phyloP scores from a whole-genome alignment of 2,329 filamentous ascomycete species.

The Colletotrichum sp. region DNA sequence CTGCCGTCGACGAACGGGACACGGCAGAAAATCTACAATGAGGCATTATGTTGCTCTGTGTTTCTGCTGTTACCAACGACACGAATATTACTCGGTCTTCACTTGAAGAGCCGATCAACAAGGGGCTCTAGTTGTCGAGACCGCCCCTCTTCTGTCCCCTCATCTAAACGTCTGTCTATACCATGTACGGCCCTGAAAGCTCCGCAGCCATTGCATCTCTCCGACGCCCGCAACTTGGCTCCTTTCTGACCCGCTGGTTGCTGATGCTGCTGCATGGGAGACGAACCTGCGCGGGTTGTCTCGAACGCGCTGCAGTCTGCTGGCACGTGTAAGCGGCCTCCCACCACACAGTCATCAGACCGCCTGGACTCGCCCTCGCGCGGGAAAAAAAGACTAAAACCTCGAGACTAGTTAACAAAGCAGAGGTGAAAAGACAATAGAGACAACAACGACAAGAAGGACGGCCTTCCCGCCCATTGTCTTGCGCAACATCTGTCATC shows the following conservation, averaged over 20 bases:
- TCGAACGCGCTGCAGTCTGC: neutral
- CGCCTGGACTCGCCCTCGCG: neutral
- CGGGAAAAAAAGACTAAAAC: neutral
- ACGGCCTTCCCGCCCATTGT: neutral
- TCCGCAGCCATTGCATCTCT: neutral
- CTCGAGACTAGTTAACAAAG: neutral
- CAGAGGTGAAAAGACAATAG: neutral
- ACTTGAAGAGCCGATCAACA: neutral
- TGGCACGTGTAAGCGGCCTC: neutral
- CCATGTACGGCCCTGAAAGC: neutral
- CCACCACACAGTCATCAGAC: neutral
- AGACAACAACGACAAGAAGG: neutral
- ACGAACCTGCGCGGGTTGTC: neutral
- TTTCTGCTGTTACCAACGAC: neutral
- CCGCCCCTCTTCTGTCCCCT: neutral
- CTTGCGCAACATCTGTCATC: neutral
- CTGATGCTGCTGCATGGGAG: too few relatives aligned
- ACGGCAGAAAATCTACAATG: neutral
- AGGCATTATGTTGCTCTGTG: constrained; percentile 5
- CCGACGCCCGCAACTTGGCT: constrained; percentile 14
- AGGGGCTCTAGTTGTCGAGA: neutral
- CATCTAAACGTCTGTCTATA: neutral
- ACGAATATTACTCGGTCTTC: neutral
- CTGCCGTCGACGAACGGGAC: neutral
- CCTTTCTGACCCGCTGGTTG: neutral